Evolutionary conservation across 2,329 filamentous ascomycete genomes (phyloP), one percentile per base, ranked within the genome.

Genomic region (Neoscytalidium dimidiatum): DNA sequence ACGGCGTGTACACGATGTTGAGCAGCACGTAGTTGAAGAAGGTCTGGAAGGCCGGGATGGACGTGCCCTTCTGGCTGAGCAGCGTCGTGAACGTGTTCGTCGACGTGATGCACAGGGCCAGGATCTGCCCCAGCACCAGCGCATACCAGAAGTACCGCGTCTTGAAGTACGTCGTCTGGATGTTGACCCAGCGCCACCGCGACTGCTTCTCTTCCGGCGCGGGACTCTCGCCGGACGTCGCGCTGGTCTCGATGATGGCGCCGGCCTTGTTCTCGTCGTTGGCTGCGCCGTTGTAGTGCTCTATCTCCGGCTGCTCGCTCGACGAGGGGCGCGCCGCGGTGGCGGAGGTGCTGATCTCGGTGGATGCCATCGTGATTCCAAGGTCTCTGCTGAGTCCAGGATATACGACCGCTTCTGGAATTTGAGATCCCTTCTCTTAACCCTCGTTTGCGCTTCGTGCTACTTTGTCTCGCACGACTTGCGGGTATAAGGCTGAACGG

Each of bases 11-110:
- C 74, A 97, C 86, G 66, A 92, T 64, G 67, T 90, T 90, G 68
- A 99, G 85, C 57, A 97, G 80, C 48, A 93, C 85, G 79, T 99
- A 99, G 80, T 95, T 97, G 85, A 97, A 96, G 72, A 98, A 86
- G 31, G 92, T 92, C 81, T 99, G 95, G 82, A 98, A 97, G 64
- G 95, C 92, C 7, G 95, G 95, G 70, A 98, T 96, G 67, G 87
- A 92, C 69, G 90, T 94, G 57, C 88, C 85, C 60, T 64, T 64
- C 4, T 80, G 78, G 65, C 84, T 84, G 31, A 99, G 87, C 64
- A 97, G 86, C 28, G 85, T 87, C 41, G 90, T 92, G 74, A 98
- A 92, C 53, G 95, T 98, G 83, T 96, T 97, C 58, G 94, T 97
- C 31, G 87, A 88, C 1, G 94, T 97, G 79, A 96, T 95, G 81